Evolutionary conservation across 768 basidiomycete genomes (phyloP), one percentile per base, ranked within the genome.

Genomic region (Suillus luteus): DNA sequence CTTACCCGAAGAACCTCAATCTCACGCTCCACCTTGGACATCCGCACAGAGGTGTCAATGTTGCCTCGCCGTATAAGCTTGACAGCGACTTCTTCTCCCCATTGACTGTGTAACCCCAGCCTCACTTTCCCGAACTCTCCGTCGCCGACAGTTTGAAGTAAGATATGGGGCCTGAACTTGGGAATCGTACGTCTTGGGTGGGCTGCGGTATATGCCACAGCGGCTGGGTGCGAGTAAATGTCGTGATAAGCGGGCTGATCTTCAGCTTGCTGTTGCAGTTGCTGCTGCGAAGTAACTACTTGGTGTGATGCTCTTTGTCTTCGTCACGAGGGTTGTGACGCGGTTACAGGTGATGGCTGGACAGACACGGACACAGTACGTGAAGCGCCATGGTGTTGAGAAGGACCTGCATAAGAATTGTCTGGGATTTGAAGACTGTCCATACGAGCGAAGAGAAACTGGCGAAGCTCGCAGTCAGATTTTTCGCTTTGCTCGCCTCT

Each of bases 111-210:
- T 60, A 99, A 82, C 6, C 96, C 96, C n/a, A 99, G 86, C 75
- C 97, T 99, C 79, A 99, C 96, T 76, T 99, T 99, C 54, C 95
- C 96, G 72, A 98, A 98, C 80, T 99, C 96, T 68, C 96, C 96
- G 78, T 99, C 96, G 52, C 97, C 97, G 22, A 99, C 83, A 0
- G 96, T 99, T 76, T 99, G 96, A 19, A 99, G 81, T 44, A 99
- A 84, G 11, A 99, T 82, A 76, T 99, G 99, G 0, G 96, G 95
- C 0, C 97, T 97, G 69, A 99, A 99, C 76, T 90, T 91, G 61
- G 93, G 93, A 48, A 95, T 94, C 31, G 87, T 87, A n/a, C 93
- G 85, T 61, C 90, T 82, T 8, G 93, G 92, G 70, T 95, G 93
- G 0, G 91, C 89, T 0, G 89, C 84, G 5, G 86, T 86, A 72